Evolutionary conservation across 257 asterid genomes (phyloP).

Genomic region (Galeopsis tetrahit): DNA sequence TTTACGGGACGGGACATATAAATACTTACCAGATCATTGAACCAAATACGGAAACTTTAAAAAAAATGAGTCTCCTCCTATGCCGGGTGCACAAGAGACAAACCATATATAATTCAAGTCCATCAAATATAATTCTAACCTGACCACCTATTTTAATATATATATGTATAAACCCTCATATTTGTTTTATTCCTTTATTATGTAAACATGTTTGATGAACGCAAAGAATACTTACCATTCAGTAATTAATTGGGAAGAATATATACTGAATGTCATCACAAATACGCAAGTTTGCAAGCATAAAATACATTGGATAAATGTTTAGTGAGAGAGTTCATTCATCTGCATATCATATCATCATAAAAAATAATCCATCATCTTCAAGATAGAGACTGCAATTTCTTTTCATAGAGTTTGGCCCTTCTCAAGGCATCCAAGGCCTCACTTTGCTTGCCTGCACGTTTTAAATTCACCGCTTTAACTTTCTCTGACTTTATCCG

Average conservation of each 20-base stretch:
- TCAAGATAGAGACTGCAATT: conserved; percentile 63
- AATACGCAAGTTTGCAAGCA: conserved; percentile 1
- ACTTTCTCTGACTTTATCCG: conserved; percentile 75
- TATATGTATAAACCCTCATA: too few relatives aligned
- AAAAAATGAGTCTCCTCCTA: too few relatives aligned
- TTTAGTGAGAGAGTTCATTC: conserved; percentile 6
- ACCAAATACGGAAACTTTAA: too few relatives aligned
- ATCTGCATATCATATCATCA: not conserved
- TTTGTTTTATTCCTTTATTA: too few relatives aligned
- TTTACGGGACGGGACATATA: too few relatives aligned
- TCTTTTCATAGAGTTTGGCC: conserved; percentile 81
- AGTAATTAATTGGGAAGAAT: not conserved
- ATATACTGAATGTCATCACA: not conserved
- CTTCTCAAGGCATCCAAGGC: conserved; percentile 78
- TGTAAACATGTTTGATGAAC: too few relatives aligned
- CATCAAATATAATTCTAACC: too few relatives aligned
- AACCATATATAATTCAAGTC: too few relatives aligned
- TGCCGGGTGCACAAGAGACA: too few relatives aligned
- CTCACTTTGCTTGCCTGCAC: conserved; percentile 86
- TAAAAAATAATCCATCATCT: conserved; percentile 24
- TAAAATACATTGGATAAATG: not conserved
- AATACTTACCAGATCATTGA: too few relatives aligned
- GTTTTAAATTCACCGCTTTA: conserved; percentile 80
- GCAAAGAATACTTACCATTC: not conserved
- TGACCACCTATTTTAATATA: too few relatives aligned